Base-by-base conservation (phyloP, 2,329 filamentous ascomycete genomes). In the Curvularia hawaiiensis region DNA sequence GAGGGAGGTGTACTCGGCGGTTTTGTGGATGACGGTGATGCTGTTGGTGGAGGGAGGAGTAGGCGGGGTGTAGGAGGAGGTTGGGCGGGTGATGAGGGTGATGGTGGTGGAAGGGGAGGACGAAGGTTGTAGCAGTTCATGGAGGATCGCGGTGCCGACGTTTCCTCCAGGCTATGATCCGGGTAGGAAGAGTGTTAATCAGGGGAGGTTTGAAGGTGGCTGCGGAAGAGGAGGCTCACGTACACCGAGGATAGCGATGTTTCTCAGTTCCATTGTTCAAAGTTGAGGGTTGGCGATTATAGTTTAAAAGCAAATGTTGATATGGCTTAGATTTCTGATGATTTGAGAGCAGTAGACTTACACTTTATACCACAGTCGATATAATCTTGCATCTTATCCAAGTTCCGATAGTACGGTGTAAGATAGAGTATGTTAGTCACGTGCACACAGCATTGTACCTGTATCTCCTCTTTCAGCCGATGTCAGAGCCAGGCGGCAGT, bases 221-320 rank as follows among this genome's bases (percentile, higher is more conserved):
- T 28, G 2, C 4, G 4, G n/a, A 41, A 18, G 4, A 16, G 3
- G 9, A 1, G 5, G 9, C 20, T 43, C 10, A 62, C 66, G 31
- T 70, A 75, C 72, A 18, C 74, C 74, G 14, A 75, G 63, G n/a
- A 76, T 65, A 10, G 67, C 67, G 38, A 76, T 71, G 45, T 68
- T 72, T 46, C 73, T 75, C n/a, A 75, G 55, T 38, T 75, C 64
- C 72, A 75, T 76, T 39, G 6, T 38, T 38, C 5, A 9, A 38
- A n/a, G 16, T 8, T 9, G 16, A 38, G 6, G 35, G 35, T 38
- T 38, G 35, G n/a, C n/a, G n/a, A n/a, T n/a, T n/a, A n/a, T n/a
- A n/a, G n/a, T n/a, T n/a, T n/a, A n/a, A n/a, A n/a, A n/a, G n/a
- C n/a, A n/a, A n/a, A n/a, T n/a, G n/a, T n/a, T n/a, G 16, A 38